Evolutionary conservation across 441 rosid species (phyloP), one percentile per base, ranked within the genome.

Genomic region (Eugenia klotzschiana): DNA sequence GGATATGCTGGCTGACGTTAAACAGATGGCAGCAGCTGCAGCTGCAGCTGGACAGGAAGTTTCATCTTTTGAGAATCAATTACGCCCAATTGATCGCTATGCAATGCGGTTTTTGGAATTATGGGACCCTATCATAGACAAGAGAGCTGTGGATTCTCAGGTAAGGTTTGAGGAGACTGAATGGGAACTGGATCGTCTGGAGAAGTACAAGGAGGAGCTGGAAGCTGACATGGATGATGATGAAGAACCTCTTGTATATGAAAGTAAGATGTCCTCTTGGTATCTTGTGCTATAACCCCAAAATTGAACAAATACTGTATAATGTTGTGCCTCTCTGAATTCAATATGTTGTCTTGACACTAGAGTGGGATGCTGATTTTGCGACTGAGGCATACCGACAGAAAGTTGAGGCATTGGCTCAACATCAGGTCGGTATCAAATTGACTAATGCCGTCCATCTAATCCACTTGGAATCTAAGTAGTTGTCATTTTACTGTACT

Each of bases 281-380:
- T 80, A 15, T 81, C 43, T 27, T 60, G 33, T 81, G 43, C 25
- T n/a, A 1, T 37, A 40, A 64, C 77, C 77, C 46, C 77, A 64
- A 20, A 33, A 64, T 33, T 18, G 77, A 64, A 64, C 77, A 2
- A 20, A 64, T 64, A 43, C 46, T 64, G 46, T 64, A 9, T 64
- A 64, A 64, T 33, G n/a, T 20, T 64, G 77, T 64, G 77, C 77
- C n/a, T 64, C 77, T 33, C 56, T 84, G 79, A 90, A 86, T 82
- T 84, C 72, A 9, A 79, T 82, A 33, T 82, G 72, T 72, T 88
- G 60, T 84, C n/a, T 82, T 74, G 26, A 69, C 86, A 82, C 84
- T 91, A 98, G 99, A 92, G 54, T 98, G 99, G 99, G 99, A 98
- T 93, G 95, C 99, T 87, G 99, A 98, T 89, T 92, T 96, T 93